Conservation (phyloP, 495 filamentous ascomycete species). For the Parathielavia appendiculata region DNA sequence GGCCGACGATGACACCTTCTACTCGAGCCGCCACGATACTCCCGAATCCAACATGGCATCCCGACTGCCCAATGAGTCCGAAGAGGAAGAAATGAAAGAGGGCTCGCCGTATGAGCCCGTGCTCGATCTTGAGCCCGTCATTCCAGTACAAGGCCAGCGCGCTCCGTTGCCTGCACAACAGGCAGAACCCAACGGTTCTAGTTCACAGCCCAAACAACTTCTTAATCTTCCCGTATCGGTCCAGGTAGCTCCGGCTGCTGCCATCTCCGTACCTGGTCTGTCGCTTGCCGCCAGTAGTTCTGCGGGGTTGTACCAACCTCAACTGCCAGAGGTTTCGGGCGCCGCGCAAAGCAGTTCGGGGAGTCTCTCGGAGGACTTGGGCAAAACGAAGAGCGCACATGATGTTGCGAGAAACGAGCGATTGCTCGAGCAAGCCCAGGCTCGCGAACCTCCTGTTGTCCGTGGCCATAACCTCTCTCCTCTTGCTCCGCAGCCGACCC, state of each 20-base stretch:
- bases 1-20: conserved; percentile 90
- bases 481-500: conserved; percentile 73
- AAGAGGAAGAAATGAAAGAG: conserved; percentile 42
- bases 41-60: conserved; percentile 41
- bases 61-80: conserved; percentile 38
- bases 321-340: conserved; percentile 22
- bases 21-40: conserved; percentile 69
- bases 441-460: conserved; percentile 34
- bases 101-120: conserved; percentile 33
- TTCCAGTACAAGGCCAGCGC: conserved; percentile 12
- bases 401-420: conserved; percentile 32
- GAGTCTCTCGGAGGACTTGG: conserved; percentile 40
- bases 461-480: conserved; percentile 56
- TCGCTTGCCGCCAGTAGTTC: conserved; percentile 17
- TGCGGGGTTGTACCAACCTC: conserved; percentile 13
- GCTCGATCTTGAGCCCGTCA: conserved; percentile 24
- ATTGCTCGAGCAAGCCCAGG: conserved; percentile 32
- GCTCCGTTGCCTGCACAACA: conserved; percentile 7
- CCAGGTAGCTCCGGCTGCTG: conserved; percentile 7
- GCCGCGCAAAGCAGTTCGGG: conserved; percentile 36
- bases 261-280: conserved; percentile 16
- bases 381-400: conserved; percentile 36
- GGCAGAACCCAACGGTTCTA: conserved; percentile 9
- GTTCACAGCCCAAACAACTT: not conserved
- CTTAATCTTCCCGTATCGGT: conserved; percentile 6